phyloP scores from a whole-genome alignment of 768 basidiomycete genomes.

The Leucosporidium creatinivorum region DNA sequence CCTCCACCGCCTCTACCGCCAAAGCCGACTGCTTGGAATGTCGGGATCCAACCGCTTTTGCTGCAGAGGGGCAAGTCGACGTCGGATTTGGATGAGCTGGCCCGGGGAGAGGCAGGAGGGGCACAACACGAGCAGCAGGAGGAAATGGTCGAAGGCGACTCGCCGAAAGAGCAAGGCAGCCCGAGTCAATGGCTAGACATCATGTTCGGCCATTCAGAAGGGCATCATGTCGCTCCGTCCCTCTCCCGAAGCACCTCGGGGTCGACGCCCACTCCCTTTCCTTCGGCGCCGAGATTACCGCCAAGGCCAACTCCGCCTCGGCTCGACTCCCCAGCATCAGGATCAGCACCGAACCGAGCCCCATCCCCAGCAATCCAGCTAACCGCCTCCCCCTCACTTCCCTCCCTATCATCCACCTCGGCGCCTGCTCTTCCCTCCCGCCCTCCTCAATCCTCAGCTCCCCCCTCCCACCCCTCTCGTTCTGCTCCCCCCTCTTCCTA shows the following conservation, averaged over 20 bases:
- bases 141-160: not conserved
- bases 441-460: not conserved
- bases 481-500: not conserved
- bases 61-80: not conserved
- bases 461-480: not conserved
- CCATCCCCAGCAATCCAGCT: not conserved
- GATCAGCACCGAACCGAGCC: not conserved
- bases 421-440: not conserved
- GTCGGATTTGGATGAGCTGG: not conserved
- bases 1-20: conserved; percentile 7
- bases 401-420: not conserved
- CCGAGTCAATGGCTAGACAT: not conserved
- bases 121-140: not conserved
- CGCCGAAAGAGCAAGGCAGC: not conserved
- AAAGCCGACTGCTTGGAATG: not conserved
- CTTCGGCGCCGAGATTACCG: not conserved
- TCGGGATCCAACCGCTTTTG: too few species aligned
- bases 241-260: not conserved
- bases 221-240: not conserved
- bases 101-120: not conserved
- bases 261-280: not conserved
- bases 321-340: not conserved
- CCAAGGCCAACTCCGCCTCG: not conserved
- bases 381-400: not conserved
- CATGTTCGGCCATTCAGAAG: too few species aligned